Evolutionary conservation across 352 stramenopile genomes (phyloP), one percentile per base, ranked within the genome.

Genomic region (Saprolegnia parasitica): DNA sequence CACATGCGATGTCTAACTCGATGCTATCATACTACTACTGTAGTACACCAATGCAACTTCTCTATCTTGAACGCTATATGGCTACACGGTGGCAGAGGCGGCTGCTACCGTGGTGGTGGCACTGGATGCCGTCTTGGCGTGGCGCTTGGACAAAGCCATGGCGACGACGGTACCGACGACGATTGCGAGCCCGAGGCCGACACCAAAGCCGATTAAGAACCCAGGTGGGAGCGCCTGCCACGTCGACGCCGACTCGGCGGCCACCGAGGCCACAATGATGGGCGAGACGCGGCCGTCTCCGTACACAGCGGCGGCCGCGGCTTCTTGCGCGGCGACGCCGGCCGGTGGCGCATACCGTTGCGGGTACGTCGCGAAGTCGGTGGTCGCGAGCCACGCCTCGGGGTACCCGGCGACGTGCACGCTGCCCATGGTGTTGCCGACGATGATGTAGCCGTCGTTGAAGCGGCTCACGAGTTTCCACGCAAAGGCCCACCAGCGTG

Each of bases 361-460:
- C 11, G 61, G 61, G 42, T 68, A 68, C 24, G 20, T 20, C 1
- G 61, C 35, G 61, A 32, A 68, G 11, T 57, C 35, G 0, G 61
- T 68, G 10, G 21, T 15, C 15, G 62, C 24, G 39, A 46, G 26
- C 61, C 61, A 68, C 11, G 26, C 40, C 6, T 5, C 20, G 23
- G 29, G 21, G 45, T 68, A 68, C 46, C 18, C 21, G 29, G 21
- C 46, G 13, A 9, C 23, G 1, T 16, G 37, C 23, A 58, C 52
- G 13, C 61, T 39, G 49, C 61, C 61, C 0, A 5, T 68, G 21
- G 40, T 39, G 52, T 58, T 49, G 15, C 39, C 2, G 11, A 46
- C 49, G 56, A 50, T 71, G 35, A 65, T 58, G 47, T 71, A 71
- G 16, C 65, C 65, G 32, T 67, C 56, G 32, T 49, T 71, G 54